These are phyloP conservation scores for Eimeria brunetti DNA, from an alignment of 169 alveolate species.

Conservation along the genomic window DNA sequence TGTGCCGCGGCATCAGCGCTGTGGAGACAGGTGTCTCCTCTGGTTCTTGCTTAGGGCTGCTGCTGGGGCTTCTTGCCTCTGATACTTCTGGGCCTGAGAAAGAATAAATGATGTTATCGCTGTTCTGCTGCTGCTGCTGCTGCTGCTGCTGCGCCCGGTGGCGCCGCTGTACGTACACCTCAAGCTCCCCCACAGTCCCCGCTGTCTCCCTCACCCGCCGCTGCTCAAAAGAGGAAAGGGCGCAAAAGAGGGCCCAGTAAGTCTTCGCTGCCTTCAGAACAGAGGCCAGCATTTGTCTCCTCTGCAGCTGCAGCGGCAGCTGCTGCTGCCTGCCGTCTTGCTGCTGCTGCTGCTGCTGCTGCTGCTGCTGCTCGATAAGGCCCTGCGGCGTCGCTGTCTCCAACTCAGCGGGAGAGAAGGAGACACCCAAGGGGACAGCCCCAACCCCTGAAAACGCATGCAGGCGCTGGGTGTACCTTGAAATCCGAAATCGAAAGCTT, in stretches of 20 bases:
- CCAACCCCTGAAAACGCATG: slow-evolving; percentile 34
- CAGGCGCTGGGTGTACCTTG: slow-evolving; percentile 73
- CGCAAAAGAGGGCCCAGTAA: slow-evolving; percentile 11
- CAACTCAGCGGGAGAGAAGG: background rate
- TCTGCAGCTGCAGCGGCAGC: slow-evolving; percentile 29
- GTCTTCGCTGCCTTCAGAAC: background rate
- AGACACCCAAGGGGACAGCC: background rate
- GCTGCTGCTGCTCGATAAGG: background rate
- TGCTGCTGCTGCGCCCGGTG: slow-evolving; percentile 17
- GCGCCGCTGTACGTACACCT: slow-evolving; percentile 2
- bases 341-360: slow-evolving; percentile 28
- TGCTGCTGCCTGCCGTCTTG: background rate
- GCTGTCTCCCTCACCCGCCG: slow-evolving; percentile 39
- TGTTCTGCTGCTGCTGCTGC: background rate
- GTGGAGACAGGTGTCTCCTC: background rate
- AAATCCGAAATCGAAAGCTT: slow-evolving; percentile 63
- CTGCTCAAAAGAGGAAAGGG: slow-evolving; percentile 60
- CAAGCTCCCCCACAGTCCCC: slow-evolving; percentile 44
- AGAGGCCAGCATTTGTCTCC: background rate
- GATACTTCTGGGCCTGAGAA: background rate
- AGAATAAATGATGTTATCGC: background rate
- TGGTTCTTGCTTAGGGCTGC: background rate
- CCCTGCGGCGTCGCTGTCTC: background rate
- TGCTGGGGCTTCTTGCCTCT: background rate
- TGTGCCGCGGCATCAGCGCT: slow-evolving; percentile 53